These are phyloP conservation scores for Neurospora crassa DNA, from an alignment of 2,329 filamentous ascomycete genomes.

Conservation along the genomic window DNA sequence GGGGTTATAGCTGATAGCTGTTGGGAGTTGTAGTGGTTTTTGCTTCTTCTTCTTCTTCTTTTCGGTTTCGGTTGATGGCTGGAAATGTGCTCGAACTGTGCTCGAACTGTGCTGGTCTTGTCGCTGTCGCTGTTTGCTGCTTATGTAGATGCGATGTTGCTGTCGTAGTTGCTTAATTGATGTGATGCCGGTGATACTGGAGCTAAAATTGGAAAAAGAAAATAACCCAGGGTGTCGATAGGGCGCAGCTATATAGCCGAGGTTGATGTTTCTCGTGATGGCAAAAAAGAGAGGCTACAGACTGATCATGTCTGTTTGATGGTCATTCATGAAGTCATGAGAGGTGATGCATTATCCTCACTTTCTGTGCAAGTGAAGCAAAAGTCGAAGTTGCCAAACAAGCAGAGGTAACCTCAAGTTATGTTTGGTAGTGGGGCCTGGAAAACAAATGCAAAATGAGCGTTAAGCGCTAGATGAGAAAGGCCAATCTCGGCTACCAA, in stretches of 20 bases:
- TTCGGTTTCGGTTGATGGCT: background rate
- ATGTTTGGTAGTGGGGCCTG: background rate
- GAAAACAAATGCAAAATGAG: background rate
- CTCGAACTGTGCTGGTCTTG: too few relatives aligned
- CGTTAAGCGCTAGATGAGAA: background rate
- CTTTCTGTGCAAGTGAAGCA: background rate
- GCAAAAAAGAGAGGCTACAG: background rate
- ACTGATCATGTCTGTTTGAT: background rate
- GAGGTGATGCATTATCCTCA: background rate
- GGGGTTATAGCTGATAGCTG: too few relatives aligned
- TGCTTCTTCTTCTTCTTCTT: background rate
- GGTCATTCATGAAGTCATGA: background rate
- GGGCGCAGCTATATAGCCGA: background rate
- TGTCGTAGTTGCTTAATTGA: background rate
- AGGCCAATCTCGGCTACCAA: background rate
- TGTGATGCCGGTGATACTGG: background rate
- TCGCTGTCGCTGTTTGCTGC: too few relatives aligned
- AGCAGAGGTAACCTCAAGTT: background rate
- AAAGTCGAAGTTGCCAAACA: background rate
- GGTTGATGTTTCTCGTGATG: background rate
- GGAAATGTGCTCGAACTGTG: too few relatives aligned
- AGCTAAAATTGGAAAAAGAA: background rate
- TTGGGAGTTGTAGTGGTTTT: background rate
- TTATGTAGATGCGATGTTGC: background rate
- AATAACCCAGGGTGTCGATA: background rate